Conservation (phyloP, 1,139 yeast genomes). For the Hyphopichia khmerensis region DNA sequence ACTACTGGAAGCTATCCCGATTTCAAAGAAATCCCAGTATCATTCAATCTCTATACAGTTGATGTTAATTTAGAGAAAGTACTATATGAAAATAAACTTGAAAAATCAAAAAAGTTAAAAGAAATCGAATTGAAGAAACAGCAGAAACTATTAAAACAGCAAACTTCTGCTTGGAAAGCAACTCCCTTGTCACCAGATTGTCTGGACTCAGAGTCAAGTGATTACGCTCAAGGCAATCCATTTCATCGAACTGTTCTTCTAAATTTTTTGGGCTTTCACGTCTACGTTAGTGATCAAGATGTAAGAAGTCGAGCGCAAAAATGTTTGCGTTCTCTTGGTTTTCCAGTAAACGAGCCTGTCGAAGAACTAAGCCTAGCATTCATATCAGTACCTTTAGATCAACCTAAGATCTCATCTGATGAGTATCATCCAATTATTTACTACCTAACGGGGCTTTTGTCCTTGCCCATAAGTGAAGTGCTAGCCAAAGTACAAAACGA, state of each 20-base stretch:
- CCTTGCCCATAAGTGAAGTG: slow-evolving; percentile 2
- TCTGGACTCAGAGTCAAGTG: too few species aligned
- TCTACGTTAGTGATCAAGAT: background rate
- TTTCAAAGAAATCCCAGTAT: background rate
- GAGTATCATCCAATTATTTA: slow-evolving; percentile 2
- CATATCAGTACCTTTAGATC: background rate
- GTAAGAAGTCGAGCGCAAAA: background rate
- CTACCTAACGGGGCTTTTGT: slow-evolving; percentile 8
- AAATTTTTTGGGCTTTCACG: too few species aligned
- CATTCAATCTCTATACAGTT: background rate
- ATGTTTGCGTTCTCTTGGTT: background rate
- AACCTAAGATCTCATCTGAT: background rate
- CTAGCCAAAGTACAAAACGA: background rate
- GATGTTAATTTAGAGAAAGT: background rate
- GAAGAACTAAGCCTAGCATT: too few species aligned
- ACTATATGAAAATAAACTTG: background rate
- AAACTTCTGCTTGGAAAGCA: background rate
- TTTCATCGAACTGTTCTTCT: too few species aligned
- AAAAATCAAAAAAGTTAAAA: background rate
- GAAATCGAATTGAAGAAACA: background rate
- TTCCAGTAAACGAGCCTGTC: too few species aligned
- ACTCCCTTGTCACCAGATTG: too few species aligned
- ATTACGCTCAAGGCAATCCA: too few species aligned
- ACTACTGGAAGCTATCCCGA: too few species aligned
- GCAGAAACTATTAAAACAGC: background rate